Base-by-base conservation (phyloP, 257 asterid species). In the Scutellaria minor region DNA sequence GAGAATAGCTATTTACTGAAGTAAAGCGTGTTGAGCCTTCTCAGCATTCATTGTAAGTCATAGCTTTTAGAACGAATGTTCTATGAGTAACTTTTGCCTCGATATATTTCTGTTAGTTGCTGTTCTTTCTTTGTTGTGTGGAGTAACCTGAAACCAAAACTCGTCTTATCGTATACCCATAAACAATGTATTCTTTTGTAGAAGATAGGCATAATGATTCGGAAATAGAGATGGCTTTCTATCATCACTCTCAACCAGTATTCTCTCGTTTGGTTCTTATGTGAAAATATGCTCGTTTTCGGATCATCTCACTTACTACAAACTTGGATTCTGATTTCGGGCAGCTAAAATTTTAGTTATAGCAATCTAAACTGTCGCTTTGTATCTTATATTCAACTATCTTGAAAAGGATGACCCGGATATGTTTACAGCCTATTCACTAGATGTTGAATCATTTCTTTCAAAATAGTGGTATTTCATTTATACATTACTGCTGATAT, bases 1-100 rank as follows among this genome's bases (percentile, higher is more conserved):
- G 64, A 4, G 64, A 27, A 58, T 27, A 27, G 46, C 65, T 59
- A 40, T 40, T 31, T 39, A 18, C 14, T 15, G 37, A 41, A 62
- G 52, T 7, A 4, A 41, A 41, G 37, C n/a, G 14, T 7, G n/a
- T 9, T n/a, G 52, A 18, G 52, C 68, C 39, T 41, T 62, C 68
- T 62, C 68, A 18, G 3, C 51, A 18, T 41, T 41, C 35, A 62
- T 40, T 73, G 68, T 45, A 71, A 77, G 76, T 72, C 79, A 39
- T 51, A 65, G 76, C 75, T 68, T 80, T 71, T 78, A 71, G 76
- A 82, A 87, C 79, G 42, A 81, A 85, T 86, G 80, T 78, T 77
- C 52, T 56, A 37, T 31, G 37, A 76, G 65, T 69, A 73, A 71
- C 65, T 65, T 70, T 80, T 73, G 74, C 64, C 79, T 46, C 75